These are phyloP conservation scores for Phytophthora cajani DNA, from an alignment of 352 stramenopile species.

Conservation along the genomic window DNA sequence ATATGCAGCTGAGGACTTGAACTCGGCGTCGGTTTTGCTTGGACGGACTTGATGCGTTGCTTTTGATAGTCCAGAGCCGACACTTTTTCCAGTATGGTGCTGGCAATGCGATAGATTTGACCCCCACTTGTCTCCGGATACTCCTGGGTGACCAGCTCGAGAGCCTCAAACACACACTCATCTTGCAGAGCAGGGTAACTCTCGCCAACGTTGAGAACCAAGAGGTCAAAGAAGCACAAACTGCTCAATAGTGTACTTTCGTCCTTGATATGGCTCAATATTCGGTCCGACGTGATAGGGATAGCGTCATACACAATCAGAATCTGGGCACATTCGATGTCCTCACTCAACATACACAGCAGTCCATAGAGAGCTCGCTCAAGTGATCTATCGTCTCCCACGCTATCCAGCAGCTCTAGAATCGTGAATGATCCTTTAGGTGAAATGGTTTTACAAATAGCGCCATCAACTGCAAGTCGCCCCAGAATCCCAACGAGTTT, in stretches of 20 bases:
- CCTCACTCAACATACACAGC: constrained; percentile 42
- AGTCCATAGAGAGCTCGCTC: constrained; percentile 42
- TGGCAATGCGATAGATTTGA: constrained; percentile 33
- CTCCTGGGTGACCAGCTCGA: constrained; percentile 25
- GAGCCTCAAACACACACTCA: constrained; percentile 26
- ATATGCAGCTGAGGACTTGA: constrained; percentile 5
- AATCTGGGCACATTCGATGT: constrained; percentile 32
- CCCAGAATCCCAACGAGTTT: constrained; percentile 55
- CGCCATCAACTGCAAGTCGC: constrained; percentile 36
- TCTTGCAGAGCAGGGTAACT: constrained; percentile 32
- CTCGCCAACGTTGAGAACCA: constrained; percentile 32
- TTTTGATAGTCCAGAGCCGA: constrained; percentile 29
- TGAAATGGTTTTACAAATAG: constrained; percentile 30
- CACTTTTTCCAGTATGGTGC: constrained; percentile 33
- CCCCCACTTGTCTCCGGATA: constrained; percentile 23
- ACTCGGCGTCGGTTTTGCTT: constrained; percentile 4
- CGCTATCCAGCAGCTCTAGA: constrained; percentile 34
- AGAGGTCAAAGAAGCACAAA: constrained; percentile 39
- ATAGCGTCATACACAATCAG: constrained; percentile 53
- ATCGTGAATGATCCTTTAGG: constrained; percentile 35
- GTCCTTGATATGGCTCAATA: constrained; percentile 35
- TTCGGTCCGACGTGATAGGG: constrained; percentile 38
- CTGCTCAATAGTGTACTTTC: constrained; percentile 39
- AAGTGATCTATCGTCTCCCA: constrained; percentile 28
- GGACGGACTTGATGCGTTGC: constrained; percentile 6